These are phyloP conservation scores for Claviceps paspali DNA, from an alignment of 2,329 filamentous ascomycete genomes.

Conservation along the genomic window DNA sequence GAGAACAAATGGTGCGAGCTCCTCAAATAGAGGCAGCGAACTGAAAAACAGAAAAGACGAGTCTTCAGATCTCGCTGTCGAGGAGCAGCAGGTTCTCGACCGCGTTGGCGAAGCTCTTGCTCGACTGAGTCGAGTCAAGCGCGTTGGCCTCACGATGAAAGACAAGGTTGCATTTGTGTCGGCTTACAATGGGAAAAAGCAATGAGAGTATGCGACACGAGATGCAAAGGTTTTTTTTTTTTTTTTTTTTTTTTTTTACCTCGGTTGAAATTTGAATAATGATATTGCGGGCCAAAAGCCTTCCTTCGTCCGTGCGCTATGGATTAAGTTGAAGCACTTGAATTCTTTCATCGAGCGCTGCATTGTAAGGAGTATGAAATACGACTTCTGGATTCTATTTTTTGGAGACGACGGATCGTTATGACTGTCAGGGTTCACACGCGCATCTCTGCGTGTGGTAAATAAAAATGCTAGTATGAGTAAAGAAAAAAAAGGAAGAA, in stretches of 20 bases:
- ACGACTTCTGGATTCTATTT: too few relatives aligned
- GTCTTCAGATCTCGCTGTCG: slow-evolving; percentile 19
- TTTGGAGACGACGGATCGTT: background rate
- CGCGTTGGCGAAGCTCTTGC: slow-evolving; percentile 73
- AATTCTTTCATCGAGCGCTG: slow-evolving; percentile 4
- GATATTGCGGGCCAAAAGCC: background rate
- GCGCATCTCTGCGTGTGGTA: too few relatives aligned
- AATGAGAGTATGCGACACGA: slow-evolving; percentile 8
- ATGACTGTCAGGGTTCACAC: background rate
- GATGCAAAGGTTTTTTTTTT: too few relatives aligned
- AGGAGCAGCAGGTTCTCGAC: slow-evolving; percentile 61
- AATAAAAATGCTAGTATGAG: too few relatives aligned
- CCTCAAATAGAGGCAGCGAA: slow-evolving; percentile 13
- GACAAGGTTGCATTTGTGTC: slow-evolving; percentile 76
- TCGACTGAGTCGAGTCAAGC: slow-evolving; percentile 73
- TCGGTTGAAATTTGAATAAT: too few relatives aligned
- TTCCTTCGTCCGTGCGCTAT: background rate
- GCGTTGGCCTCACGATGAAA: slow-evolving; percentile 66
- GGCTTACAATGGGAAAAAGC: slow-evolving; percentile 37
- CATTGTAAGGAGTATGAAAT: slow-evolving; percentile 12
- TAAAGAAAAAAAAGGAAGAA: too few relatives aligned
- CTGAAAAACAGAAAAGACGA: slow-evolving; percentile 13
- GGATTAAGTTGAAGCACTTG: background rate
- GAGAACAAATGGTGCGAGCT: slow-evolving; percentile 19
- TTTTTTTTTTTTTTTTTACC: background rate